phyloP scores from a whole-genome alignment of 257 asterid species.

The Buddleja alternifolia region DNA sequence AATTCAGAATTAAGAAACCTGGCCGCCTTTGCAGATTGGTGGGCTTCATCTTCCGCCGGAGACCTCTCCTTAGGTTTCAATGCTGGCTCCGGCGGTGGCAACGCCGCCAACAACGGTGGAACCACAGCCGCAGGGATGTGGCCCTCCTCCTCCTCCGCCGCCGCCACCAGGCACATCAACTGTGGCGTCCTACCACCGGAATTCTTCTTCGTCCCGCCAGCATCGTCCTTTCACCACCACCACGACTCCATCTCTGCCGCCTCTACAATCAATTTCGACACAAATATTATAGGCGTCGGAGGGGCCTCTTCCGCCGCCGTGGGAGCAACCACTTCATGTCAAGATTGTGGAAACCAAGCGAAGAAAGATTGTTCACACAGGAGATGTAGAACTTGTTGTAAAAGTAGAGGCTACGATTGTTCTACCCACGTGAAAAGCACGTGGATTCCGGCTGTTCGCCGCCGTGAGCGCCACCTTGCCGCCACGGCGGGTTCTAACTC shows the following conservation, averaged over 20 bases:
- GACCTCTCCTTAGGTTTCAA: conserved; percentile 70
- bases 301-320: conserved; percentile 35
- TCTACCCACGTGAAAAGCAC: conserved; percentile 62
- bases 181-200: conserved; percentile 59
- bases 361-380: conserved; percentile 58
- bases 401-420: conserved; percentile 58
- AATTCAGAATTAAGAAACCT: conserved; percentile 9
- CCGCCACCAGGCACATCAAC: conserved; percentile 51
- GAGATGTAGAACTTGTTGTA: conserved; percentile 66
- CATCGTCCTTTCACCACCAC: conserved; percentile 49
- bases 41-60: conserved; percentile 50
- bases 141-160: conserved; percentile 33
- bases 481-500: conserved; percentile 53
- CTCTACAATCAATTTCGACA: conserved; percentile 47
- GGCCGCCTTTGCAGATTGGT: conserved; percentile 65
- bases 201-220: conserved; percentile 63
- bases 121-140: conserved; percentile 28
- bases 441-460: conserved; percentile 65
- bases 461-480: conserved; percentile 58
- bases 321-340: conserved; percentile 42
- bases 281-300: conserved; percentile 34
- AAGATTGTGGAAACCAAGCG: conserved; percentile 69
- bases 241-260: conserved; percentile 24
- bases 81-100: conserved; percentile 43
- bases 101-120: conserved; percentile 2